Percentiles rank a stretch among this genome's conserved stretches.
Evolutionary conservation across 345 rosid species (phyloP).

Genomic region (Moricandia moricandioides): DNA sequence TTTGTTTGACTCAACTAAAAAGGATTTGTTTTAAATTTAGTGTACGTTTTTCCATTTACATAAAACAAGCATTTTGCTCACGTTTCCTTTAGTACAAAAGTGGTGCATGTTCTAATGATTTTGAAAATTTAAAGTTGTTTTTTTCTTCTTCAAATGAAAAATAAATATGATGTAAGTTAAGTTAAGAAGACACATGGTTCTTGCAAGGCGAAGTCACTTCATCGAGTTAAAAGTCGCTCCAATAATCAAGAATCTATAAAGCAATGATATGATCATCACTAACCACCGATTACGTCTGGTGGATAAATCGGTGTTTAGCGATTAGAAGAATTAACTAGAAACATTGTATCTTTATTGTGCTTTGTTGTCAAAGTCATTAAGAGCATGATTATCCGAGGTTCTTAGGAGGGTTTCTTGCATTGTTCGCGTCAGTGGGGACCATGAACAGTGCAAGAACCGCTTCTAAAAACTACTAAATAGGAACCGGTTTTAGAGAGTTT

Average conservation of each 20-base stretch:
- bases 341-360: background rate
- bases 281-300: background rate
- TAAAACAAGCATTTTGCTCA: background rate
- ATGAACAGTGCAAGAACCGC: too few relatives aligned
- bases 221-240: background rate
- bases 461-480: too few relatives aligned
- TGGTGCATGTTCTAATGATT: background rate
- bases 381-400: too few relatives aligned
- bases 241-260: background rate
- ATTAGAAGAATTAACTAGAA: background rate
- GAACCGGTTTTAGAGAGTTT: too few relatives aligned
- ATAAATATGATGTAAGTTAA: background rate
- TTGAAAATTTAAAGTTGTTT: background rate
- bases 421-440: too few relatives aligned
- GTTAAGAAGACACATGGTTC: constrained; percentile 4
- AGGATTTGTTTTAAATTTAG: too few relatives aligned
- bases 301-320: background rate
- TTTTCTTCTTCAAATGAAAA: background rate
- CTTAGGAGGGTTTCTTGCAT: too few relatives aligned
- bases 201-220: constrained; percentile 18
- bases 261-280: background rate
- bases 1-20: too few relatives aligned
- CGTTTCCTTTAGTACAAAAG: background rate
- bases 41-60: background rate
- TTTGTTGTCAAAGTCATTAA: constrained; percentile 2